Percentiles rank a stretch among this genome's conserved stretches.
Evolutionary conservation across 768 basidiomycete species (phyloP).

Genomic region (Suillus fuscotomentosus): DNA sequence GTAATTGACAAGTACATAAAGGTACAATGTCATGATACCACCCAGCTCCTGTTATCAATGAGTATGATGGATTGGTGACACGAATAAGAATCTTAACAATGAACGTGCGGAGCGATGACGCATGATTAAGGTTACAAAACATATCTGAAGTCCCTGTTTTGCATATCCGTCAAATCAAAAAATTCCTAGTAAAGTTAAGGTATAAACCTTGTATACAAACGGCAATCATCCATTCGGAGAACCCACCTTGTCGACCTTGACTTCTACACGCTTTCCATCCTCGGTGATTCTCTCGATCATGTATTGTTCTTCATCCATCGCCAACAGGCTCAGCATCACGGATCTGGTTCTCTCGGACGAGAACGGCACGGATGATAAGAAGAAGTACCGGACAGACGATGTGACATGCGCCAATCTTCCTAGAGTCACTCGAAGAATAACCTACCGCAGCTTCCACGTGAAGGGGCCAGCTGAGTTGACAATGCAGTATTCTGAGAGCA

Average conservation of each 20-base stretch:
- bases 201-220: neutral
- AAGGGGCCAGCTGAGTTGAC: slow-evolving; percentile 63
- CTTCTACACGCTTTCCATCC: slow-evolving; percentile 49
- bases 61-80: neutral
- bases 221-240: too few relatives aligned
- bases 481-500: slow-evolving; percentile 61
- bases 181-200: slow-evolving; percentile 46
- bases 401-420: slow-evolving; percentile 44
- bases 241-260: slow-evolving; percentile 60
- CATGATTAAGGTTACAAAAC: slow-evolving; percentile 43
- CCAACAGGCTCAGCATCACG: slow-evolving; percentile 54
- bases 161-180: slow-evolving; percentile 68
- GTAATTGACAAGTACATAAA: neutral
- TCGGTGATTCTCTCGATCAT: slow-evolving; percentile 47
- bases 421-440: neutral
- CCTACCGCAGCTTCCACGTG: slow-evolving; percentile 69
- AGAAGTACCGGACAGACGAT: slow-evolving; percentile 40
- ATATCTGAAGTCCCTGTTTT: slow-evolving; percentile 74
- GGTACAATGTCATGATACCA: neutral
- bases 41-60: neutral
- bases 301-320: slow-evolving; percentile 56
- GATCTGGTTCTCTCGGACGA: slow-evolving; percentile 27
- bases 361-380: slow-evolving; percentile 45
- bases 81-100: neutral
- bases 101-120: neutral